phyloP scores from a whole-genome alignment of 495 filamentous ascomycete genomes.

The Pyrenula massariospora region DNA sequence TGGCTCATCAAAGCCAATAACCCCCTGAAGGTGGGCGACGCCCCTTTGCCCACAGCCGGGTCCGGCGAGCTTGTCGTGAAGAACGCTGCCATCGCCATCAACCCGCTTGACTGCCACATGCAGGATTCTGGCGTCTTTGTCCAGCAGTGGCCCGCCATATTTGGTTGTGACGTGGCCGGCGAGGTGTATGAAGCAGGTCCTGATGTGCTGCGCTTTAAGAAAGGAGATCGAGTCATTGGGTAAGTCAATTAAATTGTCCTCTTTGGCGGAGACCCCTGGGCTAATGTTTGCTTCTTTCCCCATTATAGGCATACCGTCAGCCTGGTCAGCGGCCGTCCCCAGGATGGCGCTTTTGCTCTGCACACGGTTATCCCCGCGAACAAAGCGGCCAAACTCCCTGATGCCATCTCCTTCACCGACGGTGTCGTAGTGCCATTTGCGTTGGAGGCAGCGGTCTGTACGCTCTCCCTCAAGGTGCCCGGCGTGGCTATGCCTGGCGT shows the following conservation, averaged over 20 bases:
- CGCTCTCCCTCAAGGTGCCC: slow-evolving; percentile 17
- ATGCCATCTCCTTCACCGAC: slow-evolving; percentile 18
- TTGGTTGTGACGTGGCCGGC: slow-evolving; percentile 32
- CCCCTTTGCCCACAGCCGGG: slow-evolving; percentile 19
- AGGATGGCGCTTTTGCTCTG: slow-evolving; percentile 18
- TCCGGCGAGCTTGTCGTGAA: slow-evolving; percentile 24
- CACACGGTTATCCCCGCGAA: slow-evolving; percentile 14
- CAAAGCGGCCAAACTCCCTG: slow-evolving; percentile 21
- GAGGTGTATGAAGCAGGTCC: slow-evolving; percentile 24
- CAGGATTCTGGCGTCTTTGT: slow-evolving; percentile 14
- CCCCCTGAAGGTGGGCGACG: slow-evolving; percentile 21
- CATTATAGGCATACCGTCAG: slow-evolving; percentile 51
- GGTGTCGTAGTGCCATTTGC: slow-evolving; percentile 24
- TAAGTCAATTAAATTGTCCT: slow-evolving; percentile 8
- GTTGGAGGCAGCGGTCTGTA: slow-evolving; percentile 19
- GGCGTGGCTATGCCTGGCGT: slow-evolving; percentile 17
- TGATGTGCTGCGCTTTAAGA: slow-evolving; percentile 20
- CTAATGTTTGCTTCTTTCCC: neutral
- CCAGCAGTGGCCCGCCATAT: slow-evolving; percentile 18
- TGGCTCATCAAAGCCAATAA: slow-evolving; percentile 19
- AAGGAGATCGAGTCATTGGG: slow-evolving; percentile 32
- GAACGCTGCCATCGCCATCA: slow-evolving; percentile 30
- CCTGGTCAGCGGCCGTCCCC: slow-evolving; percentile 33
- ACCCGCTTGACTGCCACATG: slow-evolving; percentile 25
- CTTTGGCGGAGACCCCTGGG: neutral